phyloP scores from a whole-genome alignment of 106 monocot species.

The Acorus calamus region DNA sequence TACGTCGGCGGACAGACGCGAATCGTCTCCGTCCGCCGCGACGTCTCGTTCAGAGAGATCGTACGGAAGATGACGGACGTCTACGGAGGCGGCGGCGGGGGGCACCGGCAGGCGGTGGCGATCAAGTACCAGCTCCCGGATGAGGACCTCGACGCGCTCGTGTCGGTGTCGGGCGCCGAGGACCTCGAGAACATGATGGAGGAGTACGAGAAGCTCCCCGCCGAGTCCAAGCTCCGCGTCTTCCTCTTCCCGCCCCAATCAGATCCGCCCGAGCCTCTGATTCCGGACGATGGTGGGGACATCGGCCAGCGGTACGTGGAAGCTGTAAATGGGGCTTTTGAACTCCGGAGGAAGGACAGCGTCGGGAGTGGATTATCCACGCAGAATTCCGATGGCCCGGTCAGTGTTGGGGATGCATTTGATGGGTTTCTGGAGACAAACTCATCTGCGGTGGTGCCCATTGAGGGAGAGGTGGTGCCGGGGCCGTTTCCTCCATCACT shows the following conservation, averaged over 20 bases:
- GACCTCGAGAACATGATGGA: slow-evolving; percentile 98
- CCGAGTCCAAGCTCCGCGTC: slow-evolving; percentile 38
- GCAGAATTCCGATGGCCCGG: slow-evolving; percentile 22
- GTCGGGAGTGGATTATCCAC: slow-evolving; percentile 12
- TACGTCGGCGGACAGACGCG: slow-evolving; percentile 80
- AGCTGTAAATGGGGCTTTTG: slow-evolving; percentile 30
- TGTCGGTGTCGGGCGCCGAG: slow-evolving; percentile 66
- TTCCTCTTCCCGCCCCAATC: slow-evolving; percentile 31
- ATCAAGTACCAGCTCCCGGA: slow-evolving; percentile 82
- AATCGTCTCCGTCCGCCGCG: slow-evolving; percentile 49
- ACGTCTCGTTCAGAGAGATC: slow-evolving; percentile 36
- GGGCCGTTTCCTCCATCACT: neutral
- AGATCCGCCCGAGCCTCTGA: neutral
- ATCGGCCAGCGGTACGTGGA: slow-evolving; percentile 36
- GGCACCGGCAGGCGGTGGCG: neutral
- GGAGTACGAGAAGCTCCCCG: slow-evolving; percentile 65
- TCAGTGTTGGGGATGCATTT: slow-evolving; percentile 3
- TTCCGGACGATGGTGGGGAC: slow-evolving; percentile 1
- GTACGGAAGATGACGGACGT: slow-evolving; percentile 41
- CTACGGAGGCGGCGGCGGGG: slow-evolving; percentile 16
- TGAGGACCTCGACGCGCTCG: slow-evolving; percentile 78
- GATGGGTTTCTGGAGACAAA: neutral
- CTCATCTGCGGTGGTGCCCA: too few species aligned
- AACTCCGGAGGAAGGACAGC: slow-evolving; percentile 12
- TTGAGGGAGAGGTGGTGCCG: neutral